Evolutionary conservation across 2,329 filamentous ascomycete genomes (phyloP).

Genomic region (Xylaria sp.): DNA sequence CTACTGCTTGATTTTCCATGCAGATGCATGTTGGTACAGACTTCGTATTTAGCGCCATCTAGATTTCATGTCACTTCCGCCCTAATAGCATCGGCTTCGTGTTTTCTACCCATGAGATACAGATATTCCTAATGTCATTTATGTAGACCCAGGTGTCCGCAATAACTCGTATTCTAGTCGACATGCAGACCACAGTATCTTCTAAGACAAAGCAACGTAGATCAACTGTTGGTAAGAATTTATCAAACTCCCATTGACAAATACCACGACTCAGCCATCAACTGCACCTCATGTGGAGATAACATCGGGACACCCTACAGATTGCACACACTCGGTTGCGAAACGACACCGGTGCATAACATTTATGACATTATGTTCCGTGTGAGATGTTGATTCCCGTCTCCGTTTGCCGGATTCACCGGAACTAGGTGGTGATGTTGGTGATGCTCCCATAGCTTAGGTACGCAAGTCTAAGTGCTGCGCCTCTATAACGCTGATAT

Average conservation of each 20-base stretch:
- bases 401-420: not conserved
- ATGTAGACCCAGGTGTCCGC: not conserved
- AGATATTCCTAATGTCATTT: not conserved
- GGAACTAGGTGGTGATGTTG: not conserved
- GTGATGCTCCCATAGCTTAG: not conserved
- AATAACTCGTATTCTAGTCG: not conserved
- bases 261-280: constrained; percentile 1
- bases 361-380: not conserved
- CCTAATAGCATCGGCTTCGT: not conserved
- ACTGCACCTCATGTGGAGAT: not conserved
- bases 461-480: constrained; percentile 2
- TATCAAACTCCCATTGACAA: not conserved
- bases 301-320: not conserved
- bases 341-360: not conserved
- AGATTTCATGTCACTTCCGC: not conserved
- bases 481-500: not conserved
- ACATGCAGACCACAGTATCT: not conserved
- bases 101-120: not conserved
- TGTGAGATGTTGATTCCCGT: not conserved
- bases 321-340: not conserved
- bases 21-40: not conserved
- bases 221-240: not conserved
- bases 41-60: not conserved
- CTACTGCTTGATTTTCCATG: constrained; percentile 28
- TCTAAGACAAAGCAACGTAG: not conserved